These are phyloP conservation scores for Linnemannia hyalina DNA, from an alignment of 192 early-diverging fungal species.

Conservation along the genomic window DNA sequence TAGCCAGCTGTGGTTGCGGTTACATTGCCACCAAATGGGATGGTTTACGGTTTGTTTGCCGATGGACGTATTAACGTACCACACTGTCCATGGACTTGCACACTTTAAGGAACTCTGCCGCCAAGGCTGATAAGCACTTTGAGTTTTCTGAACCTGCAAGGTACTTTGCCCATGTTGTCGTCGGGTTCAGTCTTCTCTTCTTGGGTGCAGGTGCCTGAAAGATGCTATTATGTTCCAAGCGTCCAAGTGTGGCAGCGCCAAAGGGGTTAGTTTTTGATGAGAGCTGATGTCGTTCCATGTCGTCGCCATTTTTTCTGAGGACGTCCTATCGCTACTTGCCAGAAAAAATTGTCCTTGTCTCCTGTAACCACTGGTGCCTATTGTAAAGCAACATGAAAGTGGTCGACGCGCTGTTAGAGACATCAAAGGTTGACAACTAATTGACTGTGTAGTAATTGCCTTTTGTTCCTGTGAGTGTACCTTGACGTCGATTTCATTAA, in stretches of 20 bases:
- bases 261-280: neutral
- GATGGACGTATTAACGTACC: neutral
- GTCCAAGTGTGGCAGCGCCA: neutral
- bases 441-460: neutral
- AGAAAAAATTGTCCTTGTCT: slow-evolving; percentile 33
- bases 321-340: slow-evolving; percentile 13
- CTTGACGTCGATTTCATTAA: slow-evolving; percentile 34
- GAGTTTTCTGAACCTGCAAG: slow-evolving; percentile 42
- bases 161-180: slow-evolving; percentile 38
- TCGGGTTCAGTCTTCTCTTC: slow-evolving; percentile 31
- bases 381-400: neutral
- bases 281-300: neutral
- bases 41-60: neutral
- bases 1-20: neutral
- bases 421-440: neutral
- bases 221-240: slow-evolving; percentile 14
- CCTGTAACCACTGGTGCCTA: slow-evolving; percentile 2
- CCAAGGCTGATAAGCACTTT: slow-evolving; percentile 29
- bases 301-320: neutral
- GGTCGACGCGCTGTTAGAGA: neutral
- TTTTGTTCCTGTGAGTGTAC: neutral
- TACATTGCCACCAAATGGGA: no score
- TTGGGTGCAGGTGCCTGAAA: slow-evolving; percentile 39
- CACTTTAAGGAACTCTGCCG: slow-evolving; percentile 48
- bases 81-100: slow-evolving; percentile 48